Percentiles rank a stretch among this genome's conserved stretches.
phyloP scores from a whole-genome alignment of 2,329 filamentous ascomycete species.

The Aspergillus japonicus region DNA sequence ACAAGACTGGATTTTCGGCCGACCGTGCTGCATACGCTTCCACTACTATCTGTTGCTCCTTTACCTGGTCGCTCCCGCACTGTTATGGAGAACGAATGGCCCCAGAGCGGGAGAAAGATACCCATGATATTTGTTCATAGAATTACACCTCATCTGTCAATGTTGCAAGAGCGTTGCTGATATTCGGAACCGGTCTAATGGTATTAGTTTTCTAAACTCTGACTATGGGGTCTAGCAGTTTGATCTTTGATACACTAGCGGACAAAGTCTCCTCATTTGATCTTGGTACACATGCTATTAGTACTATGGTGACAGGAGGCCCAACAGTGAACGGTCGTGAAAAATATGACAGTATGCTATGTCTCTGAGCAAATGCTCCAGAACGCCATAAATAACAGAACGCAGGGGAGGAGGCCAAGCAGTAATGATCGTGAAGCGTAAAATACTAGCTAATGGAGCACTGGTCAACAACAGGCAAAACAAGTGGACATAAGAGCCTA shows the following conservation, averaged over 20 bases:
- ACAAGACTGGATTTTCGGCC: neutral
- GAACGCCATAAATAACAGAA: constrained; percentile 17
- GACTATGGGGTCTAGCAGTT: neutral
- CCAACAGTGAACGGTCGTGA: neutral
- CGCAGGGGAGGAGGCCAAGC: constrained; percentile 6
- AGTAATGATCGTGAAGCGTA: constrained; percentile 6
- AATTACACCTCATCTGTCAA: neutral
- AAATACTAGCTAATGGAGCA: neutral
- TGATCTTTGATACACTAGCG: neutral
- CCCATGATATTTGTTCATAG: constrained; percentile 7
- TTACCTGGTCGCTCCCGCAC: neutral
- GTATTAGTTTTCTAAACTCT: neutral
- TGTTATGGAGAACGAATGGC: neutral
- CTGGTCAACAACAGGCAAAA: neutral
- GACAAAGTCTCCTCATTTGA: neutral
- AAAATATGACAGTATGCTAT: constrained; percentile 2
- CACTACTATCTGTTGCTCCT: neutral
- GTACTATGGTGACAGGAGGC: neutral
- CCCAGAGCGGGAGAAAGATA: constrained; percentile 12
- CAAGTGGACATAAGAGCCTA: constrained; percentile 1
- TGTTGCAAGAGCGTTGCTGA: neutral
- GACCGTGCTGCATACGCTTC: neutral
- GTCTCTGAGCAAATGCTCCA: constrained; percentile 5
- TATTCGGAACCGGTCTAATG: neutral
- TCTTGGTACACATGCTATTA: constrained; percentile 12